Evolutionary conservation across 2,329 filamentous ascomycete species (phyloP).

Genomic region (Ceratocystis cubensis): DNA sequence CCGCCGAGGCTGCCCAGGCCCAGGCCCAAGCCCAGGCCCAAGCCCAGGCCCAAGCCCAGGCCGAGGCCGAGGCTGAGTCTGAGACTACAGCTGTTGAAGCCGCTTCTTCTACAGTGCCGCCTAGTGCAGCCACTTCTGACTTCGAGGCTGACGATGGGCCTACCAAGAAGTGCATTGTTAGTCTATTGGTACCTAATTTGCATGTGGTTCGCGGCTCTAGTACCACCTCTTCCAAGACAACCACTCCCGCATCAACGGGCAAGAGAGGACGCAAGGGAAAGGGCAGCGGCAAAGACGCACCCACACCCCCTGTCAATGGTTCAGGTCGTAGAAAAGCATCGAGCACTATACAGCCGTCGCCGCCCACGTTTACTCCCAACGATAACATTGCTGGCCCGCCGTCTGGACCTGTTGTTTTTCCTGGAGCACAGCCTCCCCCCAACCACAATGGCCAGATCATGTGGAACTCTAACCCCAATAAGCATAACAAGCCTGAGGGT

Average conservation of each 20-base stretch:
- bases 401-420: slow-evolving; percentile 5
- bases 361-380: slow-evolving; percentile 11
- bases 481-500: slow-evolving; percentile 1
- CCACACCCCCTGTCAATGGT: background rate
- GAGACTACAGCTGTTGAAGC: background rate
- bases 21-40: background rate
- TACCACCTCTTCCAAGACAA: slow-evolving; percentile 6
- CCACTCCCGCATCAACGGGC: background rate
- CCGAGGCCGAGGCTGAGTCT: background rate
- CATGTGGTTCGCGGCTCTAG: slow-evolving; percentile 10
- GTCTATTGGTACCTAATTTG: slow-evolving; percentile 17
- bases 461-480: slow-evolving; percentile 19
- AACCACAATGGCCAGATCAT: slow-evolving; percentile 21
- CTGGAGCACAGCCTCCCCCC: slow-evolving; percentile 11
- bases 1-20: slow-evolving; percentile 12
- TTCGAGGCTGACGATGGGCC: slow-evolving; percentile 5
- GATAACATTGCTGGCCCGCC: slow-evolving; percentile 12
- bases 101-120: background rate
- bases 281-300: background rate
- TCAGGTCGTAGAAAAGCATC: slow-evolving; percentile 4
- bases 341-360: slow-evolving; percentile 1
- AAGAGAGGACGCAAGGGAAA: slow-evolving; percentile 14
- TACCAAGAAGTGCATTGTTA: slow-evolving; percentile 14
- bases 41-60: background rate
- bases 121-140: background rate